A percentile compares a stretch with the other conserved stretches of the same genome.
Evolutionary conservation across 2,329 filamentous ascomycete genomes (phyloP).

Genomic region (Colletotrichum gigasporum): DNA sequence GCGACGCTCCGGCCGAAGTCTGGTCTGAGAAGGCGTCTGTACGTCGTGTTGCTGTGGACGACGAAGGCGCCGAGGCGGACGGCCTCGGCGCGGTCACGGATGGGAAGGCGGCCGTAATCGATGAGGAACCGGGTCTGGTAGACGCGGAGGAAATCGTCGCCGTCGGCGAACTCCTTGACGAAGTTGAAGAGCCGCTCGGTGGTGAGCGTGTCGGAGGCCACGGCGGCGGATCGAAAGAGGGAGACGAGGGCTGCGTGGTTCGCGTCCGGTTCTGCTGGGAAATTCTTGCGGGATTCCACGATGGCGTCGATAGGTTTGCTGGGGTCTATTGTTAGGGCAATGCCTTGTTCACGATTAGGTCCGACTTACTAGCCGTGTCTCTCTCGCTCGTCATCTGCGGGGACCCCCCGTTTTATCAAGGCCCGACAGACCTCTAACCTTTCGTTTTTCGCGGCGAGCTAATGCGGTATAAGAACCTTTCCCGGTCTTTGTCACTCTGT

Average conservation of each 20-base stretch:
- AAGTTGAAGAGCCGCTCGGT: constrained; percentile 34
- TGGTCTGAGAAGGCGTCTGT: neutral
- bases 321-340: neutral
- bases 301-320: neutral
- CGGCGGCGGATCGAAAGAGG: constrained; percentile 36
- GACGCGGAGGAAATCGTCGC: constrained; percentile 1
- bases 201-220: constrained; percentile 30
- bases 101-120: constrained; percentile 15
- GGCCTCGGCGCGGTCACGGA: constrained; percentile 34
- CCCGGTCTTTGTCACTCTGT: no score
- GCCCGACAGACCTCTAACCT: neutral
- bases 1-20: neutral
- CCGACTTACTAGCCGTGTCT: neutral
- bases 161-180: neutral
- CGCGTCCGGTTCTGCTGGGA: neutral
- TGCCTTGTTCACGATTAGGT: no score
- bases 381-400: neutral
- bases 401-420: neutral
- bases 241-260: neutral
- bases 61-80: constrained; percentile 35
- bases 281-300: neutral
- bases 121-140: constrained; percentile 36
- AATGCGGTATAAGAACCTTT: neutral
- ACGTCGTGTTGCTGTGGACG: neutral
- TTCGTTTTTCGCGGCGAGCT: neutral